Conservation (phyloP, 306 rosid species). For the Lathyrus tuberosus region DNA sequence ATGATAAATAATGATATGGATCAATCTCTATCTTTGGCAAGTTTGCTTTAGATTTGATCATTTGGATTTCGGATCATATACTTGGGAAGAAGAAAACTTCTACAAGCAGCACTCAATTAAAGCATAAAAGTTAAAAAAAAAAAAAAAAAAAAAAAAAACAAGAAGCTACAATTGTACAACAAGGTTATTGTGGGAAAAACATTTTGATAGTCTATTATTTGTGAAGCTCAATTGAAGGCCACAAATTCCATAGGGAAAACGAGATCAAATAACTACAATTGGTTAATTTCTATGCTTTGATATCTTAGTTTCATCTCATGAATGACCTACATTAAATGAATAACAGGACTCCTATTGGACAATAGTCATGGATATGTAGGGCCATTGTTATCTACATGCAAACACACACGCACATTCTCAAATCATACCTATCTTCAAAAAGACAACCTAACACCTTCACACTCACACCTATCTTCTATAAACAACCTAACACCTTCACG, state of each 20-base stretch:
- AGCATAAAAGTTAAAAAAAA: not conserved
- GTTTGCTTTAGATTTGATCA: conserved; percentile 30
- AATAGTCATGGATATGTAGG: conserved; percentile 40
- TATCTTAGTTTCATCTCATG: conserved; percentile 38
- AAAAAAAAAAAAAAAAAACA: not conserved
- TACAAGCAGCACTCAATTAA: conserved; percentile 29
- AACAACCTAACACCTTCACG: too few species aligned
- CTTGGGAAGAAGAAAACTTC: conserved; percentile 29
- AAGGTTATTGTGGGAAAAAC: conserved; percentile 24
- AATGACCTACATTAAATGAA: conserved; percentile 40
- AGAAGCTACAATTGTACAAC: conserved; percentile 3
- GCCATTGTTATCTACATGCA: not conserved
- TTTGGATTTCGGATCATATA: conserved; percentile 39
- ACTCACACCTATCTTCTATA: not conserved
- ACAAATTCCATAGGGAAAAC: conserved; percentile 37
- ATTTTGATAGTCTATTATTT: conserved; percentile 48
- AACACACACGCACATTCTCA: not conserved
- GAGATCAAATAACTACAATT: too few species aligned
- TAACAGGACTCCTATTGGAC: conserved; percentile 34
- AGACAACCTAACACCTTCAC: not conserved
- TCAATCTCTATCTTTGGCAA: conserved; percentile 39
- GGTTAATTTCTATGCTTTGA: conserved; percentile 32
- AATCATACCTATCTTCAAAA: not conserved
- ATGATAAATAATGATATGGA: conserved; percentile 37
- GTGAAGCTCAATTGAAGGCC: conserved; percentile 45